Evolutionary conservation across 192 early-diverging fungal species (phyloP).

Genomic region (Coemansia sp.): DNA sequence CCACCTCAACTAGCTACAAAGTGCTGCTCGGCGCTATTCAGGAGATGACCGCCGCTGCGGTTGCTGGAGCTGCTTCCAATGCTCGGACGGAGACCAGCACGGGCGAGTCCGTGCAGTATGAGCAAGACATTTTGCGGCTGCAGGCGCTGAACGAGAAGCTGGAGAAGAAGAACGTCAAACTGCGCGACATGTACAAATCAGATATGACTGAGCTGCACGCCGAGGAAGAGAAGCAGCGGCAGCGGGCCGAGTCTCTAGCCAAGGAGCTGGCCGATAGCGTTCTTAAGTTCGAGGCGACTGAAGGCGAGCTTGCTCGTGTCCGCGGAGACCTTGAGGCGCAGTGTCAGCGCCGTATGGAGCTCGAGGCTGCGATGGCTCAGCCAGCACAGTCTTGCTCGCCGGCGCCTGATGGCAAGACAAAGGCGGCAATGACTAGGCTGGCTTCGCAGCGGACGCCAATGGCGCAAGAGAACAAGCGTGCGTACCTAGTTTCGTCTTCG

Average conservation of each 20-base stretch:
- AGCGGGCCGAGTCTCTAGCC: slow-evolving; percentile 29
- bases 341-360: slow-evolving; percentile 14
- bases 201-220: slow-evolving; percentile 42
- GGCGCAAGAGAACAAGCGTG: slow-evolving; percentile 27
- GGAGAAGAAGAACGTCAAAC: slow-evolving; percentile 41
- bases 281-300: not conserved
- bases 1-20: not conserved
- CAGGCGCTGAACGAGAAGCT: slow-evolving; percentile 37
- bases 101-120: slow-evolving; percentile 3
- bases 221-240: slow-evolving; percentile 39
- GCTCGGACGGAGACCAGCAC: not conserved
- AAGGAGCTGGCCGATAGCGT: slow-evolving; percentile 15
- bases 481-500: not conserved
- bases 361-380: slow-evolving; percentile 10
- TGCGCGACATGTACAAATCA: slow-evolving; percentile 44
- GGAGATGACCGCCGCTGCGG: slow-evolving; percentile 3
- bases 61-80: not conserved
- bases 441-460: slow-evolving; percentile 28
- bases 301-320: slow-evolving; percentile 14
- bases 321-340: slow-evolving; percentile 21
- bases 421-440: slow-evolving; percentile 24
- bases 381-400: not conserved
- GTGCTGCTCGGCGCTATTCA: slow-evolving; percentile 5
- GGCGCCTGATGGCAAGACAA: slow-evolving; percentile 3
- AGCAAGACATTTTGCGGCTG: slow-evolving; percentile 20